phyloP scores from a whole-genome alignment of 257 asterid species.

The Solanum ossicruentum region DNA sequence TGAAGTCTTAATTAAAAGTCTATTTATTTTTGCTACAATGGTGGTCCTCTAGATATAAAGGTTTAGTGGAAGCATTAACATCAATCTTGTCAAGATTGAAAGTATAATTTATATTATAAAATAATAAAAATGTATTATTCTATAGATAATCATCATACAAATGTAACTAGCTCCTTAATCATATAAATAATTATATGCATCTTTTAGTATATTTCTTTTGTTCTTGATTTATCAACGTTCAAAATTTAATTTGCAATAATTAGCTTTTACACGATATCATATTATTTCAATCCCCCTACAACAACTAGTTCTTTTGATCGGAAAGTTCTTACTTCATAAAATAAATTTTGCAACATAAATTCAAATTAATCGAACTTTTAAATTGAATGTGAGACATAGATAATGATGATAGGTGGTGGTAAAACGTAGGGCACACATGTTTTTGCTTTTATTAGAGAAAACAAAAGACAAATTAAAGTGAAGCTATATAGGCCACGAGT shows the following conservation, averaged over 20 bases:
- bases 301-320: not conserved
- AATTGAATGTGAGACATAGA: not conserved
- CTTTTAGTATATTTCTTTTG: not conserved
- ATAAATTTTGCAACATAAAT: not conserved
- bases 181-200: not conserved
- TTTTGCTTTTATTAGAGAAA: not conserved
- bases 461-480: not conserved
- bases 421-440: not conserved
- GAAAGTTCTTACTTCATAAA: not conserved
- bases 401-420: not conserved
- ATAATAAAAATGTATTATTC: too few species aligned
- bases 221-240: not conserved
- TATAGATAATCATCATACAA: too few species aligned
- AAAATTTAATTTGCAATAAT: not conserved
- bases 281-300: not conserved
- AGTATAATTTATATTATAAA: too few species aligned
- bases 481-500: not conserved
- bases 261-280: not conserved
- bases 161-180: not conserved
- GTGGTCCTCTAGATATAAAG: too few species aligned
- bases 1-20: too few species aligned
- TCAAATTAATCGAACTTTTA: not conserved
- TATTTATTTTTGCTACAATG: too few species aligned
- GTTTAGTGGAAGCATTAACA: too few species aligned
- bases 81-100: too few species aligned